Evolutionary conservation across 805 yeast genomes (phyloP).

Genomic region (Kuraishia molischiana): DNA sequence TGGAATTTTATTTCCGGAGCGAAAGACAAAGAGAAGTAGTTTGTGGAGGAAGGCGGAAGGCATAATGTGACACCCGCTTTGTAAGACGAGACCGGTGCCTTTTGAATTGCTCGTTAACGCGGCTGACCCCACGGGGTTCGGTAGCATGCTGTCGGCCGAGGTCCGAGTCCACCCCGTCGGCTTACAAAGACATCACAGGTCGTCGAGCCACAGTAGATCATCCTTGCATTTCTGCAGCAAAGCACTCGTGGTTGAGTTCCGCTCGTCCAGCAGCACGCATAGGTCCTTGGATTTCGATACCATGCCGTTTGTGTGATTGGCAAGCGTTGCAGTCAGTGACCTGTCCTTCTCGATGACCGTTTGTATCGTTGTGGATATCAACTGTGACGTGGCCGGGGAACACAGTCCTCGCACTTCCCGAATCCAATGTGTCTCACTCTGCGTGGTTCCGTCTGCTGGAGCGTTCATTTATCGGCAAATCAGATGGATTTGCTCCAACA

Average conservation of each 20-base stretch:
- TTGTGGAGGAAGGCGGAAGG: too few relatives aligned
- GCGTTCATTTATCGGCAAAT: too few relatives aligned
- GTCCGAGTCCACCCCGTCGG: too few relatives aligned
- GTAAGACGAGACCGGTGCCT: too few relatives aligned
- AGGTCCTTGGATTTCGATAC: not conserved
- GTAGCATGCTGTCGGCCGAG: too few relatives aligned
- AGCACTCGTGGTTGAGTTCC: not conserved
- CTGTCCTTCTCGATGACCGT: slow-evolving; percentile 1
- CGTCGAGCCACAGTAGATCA: slow-evolving; percentile 1
- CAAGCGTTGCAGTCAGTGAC: not conserved
- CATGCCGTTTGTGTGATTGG: not conserved
- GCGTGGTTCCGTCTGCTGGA: too few relatives aligned
- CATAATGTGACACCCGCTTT: too few relatives aligned
- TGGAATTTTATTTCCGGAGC: too few relatives aligned
- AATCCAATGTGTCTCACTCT: slow-evolving; percentile 1
- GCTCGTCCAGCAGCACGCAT: not conserved
- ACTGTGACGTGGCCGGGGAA: not conserved
- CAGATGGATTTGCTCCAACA: too few relatives aligned
- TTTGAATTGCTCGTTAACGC: too few relatives aligned
- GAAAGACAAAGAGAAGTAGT: too few relatives aligned
- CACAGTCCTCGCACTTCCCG: not conserved
- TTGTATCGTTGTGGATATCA: not conserved
- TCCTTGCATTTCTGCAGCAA: slow-evolving; percentile 1
- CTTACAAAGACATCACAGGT: not conserved
- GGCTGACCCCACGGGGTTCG: too few relatives aligned